Percentiles rank a stretch among this genome's conserved stretches.
These are phyloP conservation scores for Drosera capensis DNA, from an alignment of 148 eudicot genomes.

Conservation along the genomic window DNA sequence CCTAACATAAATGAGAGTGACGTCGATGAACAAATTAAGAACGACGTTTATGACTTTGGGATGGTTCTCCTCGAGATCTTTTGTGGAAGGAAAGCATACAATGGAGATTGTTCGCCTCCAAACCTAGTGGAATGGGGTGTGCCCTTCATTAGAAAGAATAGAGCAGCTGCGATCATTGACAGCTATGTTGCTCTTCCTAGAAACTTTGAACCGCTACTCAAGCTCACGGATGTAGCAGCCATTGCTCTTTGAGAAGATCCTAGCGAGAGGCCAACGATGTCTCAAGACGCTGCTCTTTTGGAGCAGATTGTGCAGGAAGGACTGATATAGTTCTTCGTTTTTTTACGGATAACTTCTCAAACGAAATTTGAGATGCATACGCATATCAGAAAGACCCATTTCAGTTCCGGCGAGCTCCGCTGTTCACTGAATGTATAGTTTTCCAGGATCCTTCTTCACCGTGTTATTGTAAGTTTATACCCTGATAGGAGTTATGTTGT, in stretches of 20 bases:
- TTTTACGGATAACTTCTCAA: too few relatives aligned
- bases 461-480: too few relatives aligned
- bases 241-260: slow-evolving; percentile 49
- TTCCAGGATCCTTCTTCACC: too few relatives aligned
- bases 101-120: slow-evolving; percentile 57
- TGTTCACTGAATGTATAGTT: too few relatives aligned
- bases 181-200: slow-evolving; percentile 84
- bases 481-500: too few relatives aligned
- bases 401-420: too few relatives aligned
- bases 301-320: slow-evolving; percentile 71
- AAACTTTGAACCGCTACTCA: slow-evolving; percentile 79
- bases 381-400: not conserved
- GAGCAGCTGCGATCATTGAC: slow-evolving; percentile 68
- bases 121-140: slow-evolving; percentile 83
- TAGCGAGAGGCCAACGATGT: slow-evolving; percentile 49
- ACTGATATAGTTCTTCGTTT: too few relatives aligned
- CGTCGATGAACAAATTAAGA: slow-evolving; percentile 30
- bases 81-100: slow-evolving; percentile 79
- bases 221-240: slow-evolving; percentile 79
- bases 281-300: slow-evolving; percentile 38
- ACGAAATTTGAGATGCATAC: too few relatives aligned
- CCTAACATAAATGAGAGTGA: slow-evolving; percentile 41
- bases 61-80: slow-evolving; percentile 72
- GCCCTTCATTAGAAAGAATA: slow-evolving; percentile 53
- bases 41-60: slow-evolving; percentile 66